phyloP scores from a whole-genome alignment of 164 flowering plant genomes.

The Echeveria elegans region DNA sequence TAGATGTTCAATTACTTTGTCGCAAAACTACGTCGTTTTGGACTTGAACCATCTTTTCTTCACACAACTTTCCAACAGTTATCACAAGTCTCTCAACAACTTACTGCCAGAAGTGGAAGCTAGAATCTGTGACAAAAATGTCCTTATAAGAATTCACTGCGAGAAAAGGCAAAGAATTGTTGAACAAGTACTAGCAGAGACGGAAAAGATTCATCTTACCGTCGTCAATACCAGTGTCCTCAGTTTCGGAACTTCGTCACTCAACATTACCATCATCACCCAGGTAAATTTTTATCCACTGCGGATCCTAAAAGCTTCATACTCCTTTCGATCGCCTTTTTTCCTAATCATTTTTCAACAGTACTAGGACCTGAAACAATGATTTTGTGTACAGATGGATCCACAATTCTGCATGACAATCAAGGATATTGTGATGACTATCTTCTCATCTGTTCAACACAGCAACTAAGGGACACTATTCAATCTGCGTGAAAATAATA shows the following conservation, averaged over 20 bases:
- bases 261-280: slow-evolving; percentile 8
- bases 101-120: slow-evolving; percentile 11
- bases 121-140: slow-evolving; percentile 9
- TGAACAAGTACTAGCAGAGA: neutral
- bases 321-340: neutral
- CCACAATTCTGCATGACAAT: neutral
- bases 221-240: slow-evolving; percentile 8
- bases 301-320: neutral
- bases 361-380: neutral
- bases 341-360: too few relatives aligned
- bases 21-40: too few relatives aligned
- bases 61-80: too few relatives aligned
- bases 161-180: slow-evolving; percentile 10
- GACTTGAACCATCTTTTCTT: too few relatives aligned
- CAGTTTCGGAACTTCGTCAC: slow-evolving; percentile 5
- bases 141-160: slow-evolving; percentile 9
- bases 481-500: neutral
- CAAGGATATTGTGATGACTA: slow-evolving; percentile 1
- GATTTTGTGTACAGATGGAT: slow-evolving; percentile 1
- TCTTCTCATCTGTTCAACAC: neutral
- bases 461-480: neutral
- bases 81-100: neutral
- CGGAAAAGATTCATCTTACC: slow-evolving; percentile 7
- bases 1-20: too few relatives aligned
- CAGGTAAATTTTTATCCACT: slow-evolving; percentile 1